Evolutionary conservation across 306 rosid genomes (phyloP), one percentile per base, ranked within the genome.

Genomic region (Myrica gale): DNA sequence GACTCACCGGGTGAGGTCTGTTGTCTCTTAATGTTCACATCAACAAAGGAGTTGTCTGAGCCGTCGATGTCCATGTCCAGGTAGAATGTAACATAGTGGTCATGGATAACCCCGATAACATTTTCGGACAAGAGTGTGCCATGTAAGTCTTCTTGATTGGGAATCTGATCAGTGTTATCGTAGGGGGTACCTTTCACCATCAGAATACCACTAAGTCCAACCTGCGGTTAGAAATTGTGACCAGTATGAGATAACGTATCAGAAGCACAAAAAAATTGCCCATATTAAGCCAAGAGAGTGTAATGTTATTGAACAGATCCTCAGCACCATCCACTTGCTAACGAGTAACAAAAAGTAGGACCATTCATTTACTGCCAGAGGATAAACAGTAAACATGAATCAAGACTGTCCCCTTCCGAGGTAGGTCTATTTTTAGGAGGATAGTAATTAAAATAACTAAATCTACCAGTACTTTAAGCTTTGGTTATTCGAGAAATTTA

Each of bases 1-100:
- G 97, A 90, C 26, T 85, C 92, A 37, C 83, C 90, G 2, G 82
- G 78, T 1, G 87, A 74, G 21, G 88, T 87, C 17, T 73, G 63
- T 5, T 85, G 83, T 58, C 82, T 86, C 81, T 84, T 77, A 6
- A 94, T n/a, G 54, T 89, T 85, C 39, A 94, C 93, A 62, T 94
- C 87, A 1, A 89, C 83, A 50, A 94, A 94, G 62, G 97, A 91
- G 71, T 94, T 94, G 16, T 89, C 81, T 0, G 89, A 75, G 43
- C 95, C 96, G 78, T 94, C 98, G 46, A 94, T 67, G 78, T 94
- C 98, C 95, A 91, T 86, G 72, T 94, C 98, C 9, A 94, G 90
- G 71, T 87, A 43, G 80, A 85, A 94, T 10, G 96, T 90, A 42
- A 94, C 8, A 62, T 19, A 94, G 56, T 94, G 98, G 50, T 94